Base-by-base conservation (phyloP, 441 rosid genomes). In the Omphalea diandra region DNA sequence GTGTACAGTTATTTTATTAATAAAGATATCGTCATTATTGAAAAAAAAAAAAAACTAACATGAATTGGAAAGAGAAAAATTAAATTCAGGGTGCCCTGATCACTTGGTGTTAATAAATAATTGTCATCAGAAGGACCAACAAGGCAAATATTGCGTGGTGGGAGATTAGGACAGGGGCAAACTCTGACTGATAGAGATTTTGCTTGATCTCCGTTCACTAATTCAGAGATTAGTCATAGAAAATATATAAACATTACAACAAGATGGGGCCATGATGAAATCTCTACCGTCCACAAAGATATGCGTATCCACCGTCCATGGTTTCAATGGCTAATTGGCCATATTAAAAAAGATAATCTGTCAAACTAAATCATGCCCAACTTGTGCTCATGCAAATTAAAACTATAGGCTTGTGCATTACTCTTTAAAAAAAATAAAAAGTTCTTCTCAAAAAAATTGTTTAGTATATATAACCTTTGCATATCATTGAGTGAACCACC, bases 261-360 rank as follows among this genome's bases (percentile, higher is more conserved):
- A 12, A 6, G 18, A 0, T 9, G 20, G 9, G 12, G 17, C 18
- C 53, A 17, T 26, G 60, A 55, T 50, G 63, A 56, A 33, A 75
- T 79, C 77, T 68, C 70, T 59, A 68, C 82, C 80, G 83, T 77
- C 81, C 79, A 69, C 5, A 36, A 54, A 71, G 85, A 81, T 79
- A 72, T 73, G 73, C 87, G 66, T 79, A 83, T 83, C 86, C 76
- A 59, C 82, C 79, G 79, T 61, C 78, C 71, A 44, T 57, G 35
- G 36, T 60, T 60, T 24, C 33, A 17, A 24, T 26, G 22, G 36
- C 54, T 63, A n/a, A 63, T 53, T 63, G 10, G 12, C 11, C 24
- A 6, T 41, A 38, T 38, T 54, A 57, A 11, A 36, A 36, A 60
- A 11, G 11, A 8, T 35, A 46, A 40, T 15, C 9, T 40, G 1